phyloP scores from a whole-genome alignment of 2,329 filamentous ascomycete genomes.

The Dothideomycetidae sp. region DNA sequence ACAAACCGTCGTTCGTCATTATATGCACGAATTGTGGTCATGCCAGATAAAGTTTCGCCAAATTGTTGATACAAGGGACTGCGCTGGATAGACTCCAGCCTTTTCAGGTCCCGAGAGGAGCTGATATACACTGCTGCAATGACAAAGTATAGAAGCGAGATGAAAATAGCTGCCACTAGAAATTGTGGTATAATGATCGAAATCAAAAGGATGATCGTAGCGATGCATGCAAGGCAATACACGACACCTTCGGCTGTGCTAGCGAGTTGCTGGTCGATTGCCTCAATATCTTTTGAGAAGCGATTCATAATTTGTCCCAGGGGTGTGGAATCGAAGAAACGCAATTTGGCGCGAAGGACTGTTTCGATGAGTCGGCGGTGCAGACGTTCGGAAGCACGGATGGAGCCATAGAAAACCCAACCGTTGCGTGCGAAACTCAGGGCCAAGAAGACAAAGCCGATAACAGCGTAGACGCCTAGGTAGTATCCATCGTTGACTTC shows the following conservation, averaged over 20 bases:
- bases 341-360: constrained; percentile 82
- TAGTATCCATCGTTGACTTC: constrained; percentile 70
- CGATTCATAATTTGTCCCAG: constrained; percentile 95
- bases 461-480: constrained; percentile 63
- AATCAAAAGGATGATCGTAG: constrained; percentile 80
- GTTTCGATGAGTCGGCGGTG: constrained; percentile 65
- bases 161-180: constrained; percentile 72
- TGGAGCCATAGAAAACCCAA: constrained; percentile 82
- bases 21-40: constrained; percentile 94
- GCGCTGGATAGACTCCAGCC: constrained; percentile 82
- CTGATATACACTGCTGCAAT: constrained; percentile 80
- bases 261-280: constrained; percentile 89
- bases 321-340: constrained; percentile 93
- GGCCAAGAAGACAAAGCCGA: constrained; percentile 64
- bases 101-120: constrained; percentile 88
- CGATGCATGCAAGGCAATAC: constrained; percentile 51
- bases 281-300: constrained; percentile 94
- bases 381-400: constrained; percentile 73
- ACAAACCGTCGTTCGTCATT: constrained; percentile 89
- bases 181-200: constrained; percentile 82
- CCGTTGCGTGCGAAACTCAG: constrained; percentile 71
- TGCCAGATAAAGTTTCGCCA: constrained; percentile 83
- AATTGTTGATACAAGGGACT: constrained; percentile 97
- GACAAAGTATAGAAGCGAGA: constrained; percentile 65
- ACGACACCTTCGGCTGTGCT: constrained; percentile 70